Evolutionary conservation across 1,284 basidiomycete genomes (phyloP).

Genomic region (Farysia itapuensis): DNA sequence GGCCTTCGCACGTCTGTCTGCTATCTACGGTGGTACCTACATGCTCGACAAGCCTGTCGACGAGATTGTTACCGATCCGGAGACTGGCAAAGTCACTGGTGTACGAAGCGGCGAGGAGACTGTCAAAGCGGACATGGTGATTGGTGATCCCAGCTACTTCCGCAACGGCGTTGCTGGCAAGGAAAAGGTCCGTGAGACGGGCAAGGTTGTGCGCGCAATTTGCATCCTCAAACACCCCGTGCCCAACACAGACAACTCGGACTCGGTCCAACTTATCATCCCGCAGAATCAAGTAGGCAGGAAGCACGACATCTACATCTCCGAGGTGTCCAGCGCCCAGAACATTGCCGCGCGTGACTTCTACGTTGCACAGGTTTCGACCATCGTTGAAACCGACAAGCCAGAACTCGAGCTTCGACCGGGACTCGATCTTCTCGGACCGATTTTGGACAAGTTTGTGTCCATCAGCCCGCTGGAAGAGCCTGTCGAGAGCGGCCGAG

Average conservation of each 20-base stretch:
- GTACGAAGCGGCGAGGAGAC: constrained; percentile 88
- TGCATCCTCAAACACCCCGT: constrained; percentile 98
- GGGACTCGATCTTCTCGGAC: constrained; percentile 87
- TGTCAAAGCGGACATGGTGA: constrained; percentile 95
- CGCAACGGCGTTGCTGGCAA: constrained; percentile 69
- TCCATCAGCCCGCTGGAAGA: constrained; percentile 84
- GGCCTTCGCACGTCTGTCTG: constrained; percentile 89
- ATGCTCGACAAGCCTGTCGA: constrained; percentile 98
- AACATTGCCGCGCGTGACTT: constrained; percentile 94
- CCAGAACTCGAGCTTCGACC: constrained; percentile 91
- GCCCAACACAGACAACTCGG: constrained; percentile 91
- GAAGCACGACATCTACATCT: constrained; percentile 98
- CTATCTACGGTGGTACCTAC: constrained; percentile 99
- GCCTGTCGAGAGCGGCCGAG: constrained; percentile 76
- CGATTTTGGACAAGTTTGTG: constrained; percentile 96
- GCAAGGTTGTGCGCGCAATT: constrained; percentile 93
- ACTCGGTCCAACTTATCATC: constrained; percentile 91
- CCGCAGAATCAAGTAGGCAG: constrained; percentile 96
- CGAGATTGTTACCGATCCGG: constrained; percentile 79
- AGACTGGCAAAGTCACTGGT: constrained; percentile 84
- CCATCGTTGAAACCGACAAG: constrained; percentile 91
- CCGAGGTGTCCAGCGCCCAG: constrained; percentile 93
- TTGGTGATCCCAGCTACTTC: constrained; percentile 98
- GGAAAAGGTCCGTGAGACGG: constrained; percentile 77
- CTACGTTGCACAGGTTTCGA: constrained; percentile 96